phyloP scores from a whole-genome alignment of 148 eudicot genomes.

The Rheum nobile region DNA sequence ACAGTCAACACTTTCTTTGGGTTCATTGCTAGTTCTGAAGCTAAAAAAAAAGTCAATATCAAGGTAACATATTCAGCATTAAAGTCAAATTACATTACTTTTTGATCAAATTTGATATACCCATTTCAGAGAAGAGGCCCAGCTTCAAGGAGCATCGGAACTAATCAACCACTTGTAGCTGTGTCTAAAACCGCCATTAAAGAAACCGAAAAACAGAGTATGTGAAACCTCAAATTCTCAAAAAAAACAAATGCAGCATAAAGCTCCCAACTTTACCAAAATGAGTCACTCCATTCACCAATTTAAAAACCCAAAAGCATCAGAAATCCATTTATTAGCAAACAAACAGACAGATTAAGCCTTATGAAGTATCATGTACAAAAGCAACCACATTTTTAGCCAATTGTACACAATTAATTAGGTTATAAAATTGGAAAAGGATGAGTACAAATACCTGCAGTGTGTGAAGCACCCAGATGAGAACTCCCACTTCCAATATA shows the following conservation, averaged over 20 bases:
- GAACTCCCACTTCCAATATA: neutral
- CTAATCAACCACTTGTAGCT: neutral
- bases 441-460: slow-evolving; percentile 1
- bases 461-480: neutral
- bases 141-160: neutral
- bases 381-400: neutral
- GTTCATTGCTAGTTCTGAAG: neutral
- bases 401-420: neutral
- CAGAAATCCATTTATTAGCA: neutral
- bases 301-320: neutral
- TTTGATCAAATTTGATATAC: neutral
- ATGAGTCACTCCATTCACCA: neutral
- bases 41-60: neutral
- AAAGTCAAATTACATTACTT: neutral
- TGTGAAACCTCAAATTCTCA: neutral
- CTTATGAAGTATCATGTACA: neutral
- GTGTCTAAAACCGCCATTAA: neutral
- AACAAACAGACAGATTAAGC: neutral
- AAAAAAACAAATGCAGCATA: neutral
- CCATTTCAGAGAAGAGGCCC: neutral
- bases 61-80: neutral
- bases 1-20: neutral
- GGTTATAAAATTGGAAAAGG: neutral
- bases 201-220: neutral
- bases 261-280: neutral